Conservation (phyloP, 163 green algal genomes). For the Scenedesmus sp. region DNA sequence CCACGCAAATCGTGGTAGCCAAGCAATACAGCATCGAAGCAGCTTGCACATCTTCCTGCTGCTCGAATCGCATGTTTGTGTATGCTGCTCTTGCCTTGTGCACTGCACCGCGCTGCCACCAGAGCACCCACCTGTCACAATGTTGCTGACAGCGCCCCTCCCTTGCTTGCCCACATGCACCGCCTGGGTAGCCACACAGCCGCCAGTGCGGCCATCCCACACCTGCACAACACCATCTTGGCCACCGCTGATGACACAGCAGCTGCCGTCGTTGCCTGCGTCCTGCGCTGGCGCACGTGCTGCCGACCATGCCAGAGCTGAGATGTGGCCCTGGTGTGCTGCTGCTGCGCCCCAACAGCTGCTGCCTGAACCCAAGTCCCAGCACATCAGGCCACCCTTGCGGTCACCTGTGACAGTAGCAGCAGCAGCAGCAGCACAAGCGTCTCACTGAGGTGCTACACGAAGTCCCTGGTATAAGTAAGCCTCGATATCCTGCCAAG, state of each 20-base stretch:
- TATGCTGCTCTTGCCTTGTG: too few relatives aligned
- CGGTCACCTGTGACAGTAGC: constrained; percentile 45
- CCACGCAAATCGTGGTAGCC: too few relatives aligned
- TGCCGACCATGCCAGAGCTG: constrained; percentile 45
- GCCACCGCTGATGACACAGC: constrained; percentile 24
- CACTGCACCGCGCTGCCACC: not conserved
- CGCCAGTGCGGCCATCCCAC: constrained; percentile 36
- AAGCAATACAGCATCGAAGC: too few relatives aligned
- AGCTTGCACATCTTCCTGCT: too few relatives aligned
- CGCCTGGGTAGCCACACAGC: not conserved
- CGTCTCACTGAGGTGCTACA: too few relatives aligned
- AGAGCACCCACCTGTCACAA: constrained; percentile 23
- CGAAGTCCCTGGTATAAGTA: too few relatives aligned
- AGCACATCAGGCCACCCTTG: constrained; percentile 14
- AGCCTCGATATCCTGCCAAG: too few relatives aligned
- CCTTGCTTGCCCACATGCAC: constrained; percentile 17
- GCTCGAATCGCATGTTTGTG: too few relatives aligned
- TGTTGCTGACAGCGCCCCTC: constrained; percentile 17
- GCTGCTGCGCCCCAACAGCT: not conserved
- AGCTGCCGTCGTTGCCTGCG: not conserved
- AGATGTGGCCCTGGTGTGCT: constrained; percentile 42
- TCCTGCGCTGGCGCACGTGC: not conserved
- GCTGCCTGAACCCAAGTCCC: constrained; percentile 8
- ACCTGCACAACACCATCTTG: constrained; percentile 40
- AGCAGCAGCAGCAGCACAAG: too few relatives aligned